These are phyloP conservation scores for Oenanthe sinensis DNA, from an alignment of 129 eudicot genomes.

Conservation along the genomic window DNA sequence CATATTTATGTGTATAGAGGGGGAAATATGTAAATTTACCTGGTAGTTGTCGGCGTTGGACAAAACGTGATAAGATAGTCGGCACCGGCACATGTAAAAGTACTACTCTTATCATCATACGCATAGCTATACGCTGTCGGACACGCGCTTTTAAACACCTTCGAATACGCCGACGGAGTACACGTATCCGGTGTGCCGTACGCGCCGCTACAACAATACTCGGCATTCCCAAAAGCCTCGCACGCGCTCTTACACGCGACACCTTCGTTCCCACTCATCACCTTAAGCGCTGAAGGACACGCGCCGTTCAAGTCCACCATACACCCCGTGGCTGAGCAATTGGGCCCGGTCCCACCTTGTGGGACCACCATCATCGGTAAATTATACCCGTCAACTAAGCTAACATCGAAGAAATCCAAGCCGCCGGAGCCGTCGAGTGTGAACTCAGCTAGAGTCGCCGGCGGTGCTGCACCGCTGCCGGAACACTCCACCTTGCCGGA, in stretches of 20 bases:
- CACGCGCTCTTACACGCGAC: slow-evolving; percentile 99
- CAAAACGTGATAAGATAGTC: slow-evolving; percentile 70
- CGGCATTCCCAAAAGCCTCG: slow-evolving; percentile 47
- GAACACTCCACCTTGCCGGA: slow-evolving; percentile 63
- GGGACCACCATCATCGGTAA: slow-evolving; percentile 79
- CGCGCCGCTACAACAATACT: slow-evolving; percentile 92
- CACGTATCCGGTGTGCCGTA: slow-evolving; percentile 63
- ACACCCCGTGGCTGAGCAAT: slow-evolving; percentile 73
- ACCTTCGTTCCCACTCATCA: slow-evolving; percentile 35
- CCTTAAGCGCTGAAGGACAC: slow-evolving; percentile 72
- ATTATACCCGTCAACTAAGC: slow-evolving; percentile 87
- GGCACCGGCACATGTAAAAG: slow-evolving; percentile 77
- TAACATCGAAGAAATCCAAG: slow-evolving; percentile 74
- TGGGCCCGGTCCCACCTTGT: slow-evolving; percentile 55
- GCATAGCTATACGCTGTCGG: slow-evolving; percentile 94
- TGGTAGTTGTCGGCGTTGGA: slow-evolving; percentile 61
- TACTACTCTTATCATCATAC: slow-evolving; percentile 71
- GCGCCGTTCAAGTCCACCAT: slow-evolving; percentile 60
- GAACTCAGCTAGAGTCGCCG: slow-evolving; percentile 80
- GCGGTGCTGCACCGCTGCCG: slow-evolving; percentile 65
- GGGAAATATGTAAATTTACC: slow-evolving; percentile 39
- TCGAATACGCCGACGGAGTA: slow-evolving; percentile 62
- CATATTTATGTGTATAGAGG: background rate
- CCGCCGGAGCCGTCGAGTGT: slow-evolving; percentile 59
- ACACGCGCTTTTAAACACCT: slow-evolving; percentile 64